Percentiles rank a stretch among this genome's conserved stretches.
These are phyloP conservation scores for Aureobasidium lini DNA, from an alignment of 2,329 filamentous ascomycete genomes.

Conservation along the genomic window DNA sequence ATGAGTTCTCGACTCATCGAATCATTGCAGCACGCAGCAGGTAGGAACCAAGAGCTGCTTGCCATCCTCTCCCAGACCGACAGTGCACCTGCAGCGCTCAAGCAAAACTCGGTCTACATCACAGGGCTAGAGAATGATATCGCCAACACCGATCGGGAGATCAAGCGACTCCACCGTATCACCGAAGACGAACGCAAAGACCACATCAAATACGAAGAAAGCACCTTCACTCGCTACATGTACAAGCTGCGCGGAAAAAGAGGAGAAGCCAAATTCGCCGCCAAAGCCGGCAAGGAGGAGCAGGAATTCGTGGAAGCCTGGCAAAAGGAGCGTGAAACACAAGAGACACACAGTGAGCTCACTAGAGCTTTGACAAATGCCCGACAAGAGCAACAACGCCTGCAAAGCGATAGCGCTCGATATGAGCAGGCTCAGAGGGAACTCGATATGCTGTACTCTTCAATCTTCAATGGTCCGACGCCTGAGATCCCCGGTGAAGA, in stretches of 20 bases:
- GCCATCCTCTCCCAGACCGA: slow-evolving; percentile 42
- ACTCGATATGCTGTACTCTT: slow-evolving; percentile 46
- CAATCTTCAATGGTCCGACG: slow-evolving; percentile 48
- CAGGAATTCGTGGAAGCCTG: slow-evolving; percentile 48
- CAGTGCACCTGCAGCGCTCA: slow-evolving; percentile 40
- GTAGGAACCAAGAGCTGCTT: slow-evolving; percentile 34
- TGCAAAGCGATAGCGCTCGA: slow-evolving; percentile 30
- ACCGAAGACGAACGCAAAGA: slow-evolving; percentile 44
- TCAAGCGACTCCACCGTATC: slow-evolving; percentile 34
- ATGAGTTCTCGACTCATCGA: slow-evolving; percentile 5
- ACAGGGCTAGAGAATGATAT: slow-evolving; percentile 40
- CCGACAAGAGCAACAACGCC: slow-evolving; percentile 25
- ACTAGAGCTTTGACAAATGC: slow-evolving; percentile 36
- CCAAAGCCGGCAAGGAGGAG: slow-evolving; percentile 48
- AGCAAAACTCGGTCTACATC: slow-evolving; percentile 41
- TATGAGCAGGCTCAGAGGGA: slow-evolving; percentile 39
- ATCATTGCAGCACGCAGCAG: slow-evolving; percentile 7
- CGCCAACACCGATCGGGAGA: slow-evolving; percentile 28
- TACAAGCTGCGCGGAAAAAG: slow-evolving; percentile 45
- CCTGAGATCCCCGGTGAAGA: slow-evolving; percentile 50
- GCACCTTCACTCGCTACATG: slow-evolving; percentile 44
- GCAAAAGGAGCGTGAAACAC: slow-evolving; percentile 41
- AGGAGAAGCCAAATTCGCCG: slow-evolving; percentile 38
- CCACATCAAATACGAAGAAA: slow-evolving; percentile 48
- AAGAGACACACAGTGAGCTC: slow-evolving; percentile 37